Evolutionary conservation across 2,329 filamentous ascomycete genomes (phyloP).

Genomic region (Lachnellula occidentalis): DNA sequence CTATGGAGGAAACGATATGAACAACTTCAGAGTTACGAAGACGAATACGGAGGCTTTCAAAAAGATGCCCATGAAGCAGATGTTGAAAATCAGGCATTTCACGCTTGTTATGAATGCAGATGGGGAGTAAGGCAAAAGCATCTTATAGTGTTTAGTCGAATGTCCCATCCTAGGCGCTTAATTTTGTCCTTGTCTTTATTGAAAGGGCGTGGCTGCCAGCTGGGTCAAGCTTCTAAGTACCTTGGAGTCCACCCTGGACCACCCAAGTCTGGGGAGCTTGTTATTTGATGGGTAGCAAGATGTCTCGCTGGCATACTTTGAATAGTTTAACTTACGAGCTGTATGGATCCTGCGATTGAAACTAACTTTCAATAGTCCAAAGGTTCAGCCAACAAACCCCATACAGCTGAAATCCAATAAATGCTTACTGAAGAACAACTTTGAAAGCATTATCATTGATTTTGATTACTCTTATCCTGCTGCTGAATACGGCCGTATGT

Average conservation of each 20-base stretch:
- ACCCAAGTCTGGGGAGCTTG: too few relatives aligned
- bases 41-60: not conserved
- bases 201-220: too few relatives aligned
- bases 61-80: not conserved
- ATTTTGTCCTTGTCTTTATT: too few relatives aligned
- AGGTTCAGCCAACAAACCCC: not conserved
- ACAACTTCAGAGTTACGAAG: not conserved
- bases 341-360: not conserved
- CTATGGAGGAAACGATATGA: not conserved
- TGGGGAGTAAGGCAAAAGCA: not conserved
- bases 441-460: not conserved
- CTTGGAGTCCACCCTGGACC: too few relatives aligned
- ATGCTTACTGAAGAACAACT: not conserved
- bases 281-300: not conserved
- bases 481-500: too few relatives aligned
- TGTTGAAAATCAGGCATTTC: not conserved
- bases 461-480: too few relatives aligned
- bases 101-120: not conserved
- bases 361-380: not conserved
- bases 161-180: too few relatives aligned
- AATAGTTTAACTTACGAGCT: not conserved
- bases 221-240: too few relatives aligned
- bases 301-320: not conserved
- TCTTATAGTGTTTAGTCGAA: too few relatives aligned
- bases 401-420: not conserved